These are phyloP conservation scores for Melampsora larici-populina DNA, from an alignment of 1,284 basidiomycete genomes.

Conservation along the genomic window DNA sequence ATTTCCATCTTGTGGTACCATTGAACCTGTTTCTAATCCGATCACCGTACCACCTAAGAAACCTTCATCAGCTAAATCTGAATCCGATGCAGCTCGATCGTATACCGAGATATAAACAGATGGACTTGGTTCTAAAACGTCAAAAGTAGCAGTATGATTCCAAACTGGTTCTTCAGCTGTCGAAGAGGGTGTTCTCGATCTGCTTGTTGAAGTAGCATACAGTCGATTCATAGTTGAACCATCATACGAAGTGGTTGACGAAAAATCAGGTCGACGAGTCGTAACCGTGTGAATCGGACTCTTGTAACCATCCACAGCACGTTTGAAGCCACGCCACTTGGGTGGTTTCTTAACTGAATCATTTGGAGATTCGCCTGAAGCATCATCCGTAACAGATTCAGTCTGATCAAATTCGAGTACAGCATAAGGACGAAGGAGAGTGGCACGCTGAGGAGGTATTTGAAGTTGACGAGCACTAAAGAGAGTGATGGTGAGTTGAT, in stretches of 20 bases:
- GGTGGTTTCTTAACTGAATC: slow-evolving; percentile 41
- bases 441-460: slow-evolving; percentile 49
- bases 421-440: slow-evolving; percentile 71
- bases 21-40: slow-evolving; percentile 46
- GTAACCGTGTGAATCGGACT: slow-evolving; percentile 54
- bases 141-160: slow-evolving; percentile 54
- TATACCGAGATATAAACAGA: slow-evolving; percentile 55
- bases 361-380: neutral
- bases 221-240: slow-evolving; percentile 44
- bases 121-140: slow-evolving; percentile 54
- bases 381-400: slow-evolving; percentile 78
- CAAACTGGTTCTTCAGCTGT: slow-evolving; percentile 51
- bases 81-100: slow-evolving; percentile 49
- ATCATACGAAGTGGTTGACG: slow-evolving; percentile 55
- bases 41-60: slow-evolving; percentile 54
- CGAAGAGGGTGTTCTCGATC: slow-evolving; percentile 48
- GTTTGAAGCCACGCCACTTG: slow-evolving; percentile 47
- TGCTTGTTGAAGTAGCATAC: slow-evolving; percentile 40
- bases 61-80: slow-evolving; percentile 48
- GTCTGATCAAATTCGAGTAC: slow-evolving; percentile 99
- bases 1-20: neutral
- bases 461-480: slow-evolving; percentile 77
- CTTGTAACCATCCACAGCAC: slow-evolving; percentile 52
- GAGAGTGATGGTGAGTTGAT: slow-evolving; percentile 87
- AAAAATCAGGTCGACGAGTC: slow-evolving; percentile 50